phyloP scores from a whole-genome alignment of 75 land plant genomes.

The Sequoia sempervirens region DNA sequence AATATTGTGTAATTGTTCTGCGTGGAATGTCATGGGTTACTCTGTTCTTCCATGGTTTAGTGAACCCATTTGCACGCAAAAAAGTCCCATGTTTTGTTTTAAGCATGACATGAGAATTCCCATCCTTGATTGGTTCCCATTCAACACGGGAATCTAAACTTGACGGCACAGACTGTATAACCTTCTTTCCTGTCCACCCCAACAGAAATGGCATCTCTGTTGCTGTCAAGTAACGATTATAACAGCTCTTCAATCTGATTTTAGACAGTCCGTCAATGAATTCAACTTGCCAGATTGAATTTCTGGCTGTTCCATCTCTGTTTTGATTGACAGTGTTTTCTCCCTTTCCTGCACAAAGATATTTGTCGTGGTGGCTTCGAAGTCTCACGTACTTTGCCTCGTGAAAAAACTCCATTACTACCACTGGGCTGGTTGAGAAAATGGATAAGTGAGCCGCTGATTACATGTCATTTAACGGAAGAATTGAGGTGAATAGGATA shows the following conservation, averaged over 20 bases:
- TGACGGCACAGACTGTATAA: conserved; percentile 43
- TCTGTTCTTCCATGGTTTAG: conserved; percentile 91
- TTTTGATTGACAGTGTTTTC: conserved; percentile 32
- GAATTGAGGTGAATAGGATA: no score
- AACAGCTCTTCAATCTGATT: conserved; percentile 62
- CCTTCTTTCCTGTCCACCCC: conserved; percentile 84
- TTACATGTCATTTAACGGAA: no score
- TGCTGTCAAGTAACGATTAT: conserved; percentile 64
- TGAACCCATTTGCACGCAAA: conserved; percentile 71
- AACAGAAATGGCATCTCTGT: conserved; percentile 62
- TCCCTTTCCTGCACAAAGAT: conserved; percentile 57
- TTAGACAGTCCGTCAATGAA: not conserved
- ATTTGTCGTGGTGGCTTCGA: conserved; percentile 55
- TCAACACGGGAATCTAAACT: conserved; percentile 61
- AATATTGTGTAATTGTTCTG: conserved; percentile 57
- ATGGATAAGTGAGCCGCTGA: no score
- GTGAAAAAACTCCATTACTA: conserved; percentile 46
- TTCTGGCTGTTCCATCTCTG: conserved; percentile 11
- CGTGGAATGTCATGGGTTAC: conserved; percentile 53
- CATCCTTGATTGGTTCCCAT: conserved; percentile 84
- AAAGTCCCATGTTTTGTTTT: conserved; percentile 58
- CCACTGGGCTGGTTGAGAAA: not conserved
- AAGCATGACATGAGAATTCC: conserved; percentile 48
- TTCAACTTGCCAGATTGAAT: conserved; percentile 28
- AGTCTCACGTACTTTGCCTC: conserved; percentile 43